Base-by-base conservation (phyloP, 2,329 filamentous ascomycete species). In the Penicillium thymicola region DNA sequence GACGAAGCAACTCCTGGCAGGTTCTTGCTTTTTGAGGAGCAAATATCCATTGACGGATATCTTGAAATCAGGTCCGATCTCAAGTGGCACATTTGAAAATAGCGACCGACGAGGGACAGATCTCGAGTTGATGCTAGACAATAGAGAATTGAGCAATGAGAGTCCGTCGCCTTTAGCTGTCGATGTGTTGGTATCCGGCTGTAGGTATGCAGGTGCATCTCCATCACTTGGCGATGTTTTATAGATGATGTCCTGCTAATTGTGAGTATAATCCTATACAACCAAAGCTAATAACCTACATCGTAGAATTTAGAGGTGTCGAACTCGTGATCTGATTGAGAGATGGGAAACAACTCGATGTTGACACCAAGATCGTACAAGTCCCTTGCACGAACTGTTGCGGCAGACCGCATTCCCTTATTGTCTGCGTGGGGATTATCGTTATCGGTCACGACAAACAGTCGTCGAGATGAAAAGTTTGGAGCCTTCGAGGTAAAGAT, bases 381-480 rank as follows among this genome's bases (percentile, higher is more conserved):
- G 76, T 99, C 94, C 71, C 96, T 96, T 28, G 94, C 94, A 51
- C 92, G 85, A 5, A 94, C 90, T 7, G 90, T 87, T 4, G 94
- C 90, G 36, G 89, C 85, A 14, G 89, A 88, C 51, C 88, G 86
- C 30, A 88, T 80, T 8, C 82, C 79, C 74, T 92, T 94, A 70
- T 90, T 87, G 18, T 83, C 80, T 0, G 79, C 77, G 70, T 95
- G 90, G 4, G 94, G 94, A 62, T 92, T 83, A 71, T 97, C 94
- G 62, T 96, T 90, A 72, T 97, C 92, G 0, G 94, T 97, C 54
- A 99, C 90, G 61, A 99, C 85, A 75, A 99, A 99, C n/a, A 99
- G 77, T 34, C 94, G 85, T 59, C 93, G 82, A 6, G 93, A 97
- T 4, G 90, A 88, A 72, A 97, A 97, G 69, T 97, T 97, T 18